phyloP scores from a whole-genome alignment of 108 stramenopile species.

The Skeletonema costatum region DNA sequence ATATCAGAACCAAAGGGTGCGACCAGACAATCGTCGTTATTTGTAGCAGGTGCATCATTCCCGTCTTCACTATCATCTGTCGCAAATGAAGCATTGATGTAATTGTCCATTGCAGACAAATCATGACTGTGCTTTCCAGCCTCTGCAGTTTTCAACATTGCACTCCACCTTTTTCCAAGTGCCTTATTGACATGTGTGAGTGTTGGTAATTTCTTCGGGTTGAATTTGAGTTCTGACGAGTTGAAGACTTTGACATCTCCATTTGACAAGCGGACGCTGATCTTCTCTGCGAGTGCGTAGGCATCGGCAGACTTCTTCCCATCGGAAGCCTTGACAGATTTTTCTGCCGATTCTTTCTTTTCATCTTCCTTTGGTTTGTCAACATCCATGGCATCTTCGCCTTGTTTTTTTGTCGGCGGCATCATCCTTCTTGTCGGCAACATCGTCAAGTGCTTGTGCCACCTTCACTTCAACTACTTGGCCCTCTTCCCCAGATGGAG shows the following conservation, averaged over 20 bases:
- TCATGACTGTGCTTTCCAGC: conserved; percentile 52
- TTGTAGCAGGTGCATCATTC: conserved; percentile 3
- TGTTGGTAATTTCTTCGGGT: conserved; percentile 35
- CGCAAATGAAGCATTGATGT: conserved; percentile 22
- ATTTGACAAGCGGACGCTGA: conserved; percentile 20
- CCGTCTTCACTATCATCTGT: conserved; percentile 7
- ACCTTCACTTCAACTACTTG: conserved; percentile 39
- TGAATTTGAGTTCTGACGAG: conserved; percentile 30
- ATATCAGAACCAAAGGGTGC: conserved; percentile 70
- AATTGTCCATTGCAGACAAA: conserved; percentile 50
- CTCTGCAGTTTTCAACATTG: conserved; percentile 60
- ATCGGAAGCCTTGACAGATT: neutral
- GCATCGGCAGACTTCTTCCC: neutral
- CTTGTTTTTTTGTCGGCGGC: neutral
- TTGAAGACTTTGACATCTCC: conserved; percentile 20
- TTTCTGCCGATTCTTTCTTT: neutral
- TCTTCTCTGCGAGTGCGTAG: neutral
- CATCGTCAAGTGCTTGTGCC: neutral
- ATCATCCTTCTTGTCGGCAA: conserved; percentile 9
- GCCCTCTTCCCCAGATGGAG: conserved; percentile 70
- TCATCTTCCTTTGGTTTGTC: conserved; percentile 20
- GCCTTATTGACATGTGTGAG: conserved; percentile 47
- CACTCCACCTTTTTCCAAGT: conserved; percentile 69
- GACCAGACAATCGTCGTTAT: conserved; percentile 10
- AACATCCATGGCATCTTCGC: conserved; percentile 35